Evolutionary conservation across 2,329 filamentous ascomycete genomes (phyloP).

Genomic region (Clonostachys byssicola): DNA sequence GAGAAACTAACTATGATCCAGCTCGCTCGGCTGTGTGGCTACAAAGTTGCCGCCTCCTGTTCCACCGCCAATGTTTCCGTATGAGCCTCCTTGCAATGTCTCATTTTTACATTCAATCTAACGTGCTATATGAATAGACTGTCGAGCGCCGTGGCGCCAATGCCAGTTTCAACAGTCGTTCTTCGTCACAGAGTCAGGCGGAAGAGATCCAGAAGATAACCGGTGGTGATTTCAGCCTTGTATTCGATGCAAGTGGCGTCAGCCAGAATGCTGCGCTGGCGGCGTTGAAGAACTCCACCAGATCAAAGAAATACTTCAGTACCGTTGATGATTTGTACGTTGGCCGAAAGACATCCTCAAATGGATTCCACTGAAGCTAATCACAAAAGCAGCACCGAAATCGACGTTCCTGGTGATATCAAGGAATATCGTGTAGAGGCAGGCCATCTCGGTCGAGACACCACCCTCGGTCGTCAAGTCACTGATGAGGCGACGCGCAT

Average conservation of each 20-base stretch:
- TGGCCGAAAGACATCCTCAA: background rate
- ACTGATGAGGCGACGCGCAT: slow-evolving; percentile 6
- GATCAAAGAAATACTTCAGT: slow-evolving; percentile 18
- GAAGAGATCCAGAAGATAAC: slow-evolving; percentile 21
- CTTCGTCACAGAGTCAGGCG: slow-evolving; percentile 19
- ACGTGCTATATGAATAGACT: slow-evolving; percentile 8
- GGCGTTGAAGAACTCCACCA: slow-evolving; percentile 17
- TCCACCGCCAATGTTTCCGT: slow-evolving; percentile 20
- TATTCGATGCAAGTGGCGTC: slow-evolving; percentile 24
- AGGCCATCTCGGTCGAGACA: slow-evolving; percentile 13
- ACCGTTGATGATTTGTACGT: slow-evolving; percentile 27
- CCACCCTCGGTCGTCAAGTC: slow-evolving; percentile 6
- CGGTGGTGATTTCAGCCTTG: slow-evolving; percentile 19
- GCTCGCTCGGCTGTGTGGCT: slow-evolving; percentile 25
- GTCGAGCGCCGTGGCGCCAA: slow-evolving; percentile 19
- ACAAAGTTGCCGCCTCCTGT: slow-evolving; percentile 27
- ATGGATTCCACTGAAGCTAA: background rate
- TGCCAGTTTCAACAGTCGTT: slow-evolving; percentile 22
- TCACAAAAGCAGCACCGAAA: slow-evolving; percentile 10
- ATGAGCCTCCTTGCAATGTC: background rate
- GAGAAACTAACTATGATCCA: slow-evolving; percentile 6
- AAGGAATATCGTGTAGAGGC: slow-evolving; percentile 15
- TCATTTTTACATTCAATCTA: background rate
- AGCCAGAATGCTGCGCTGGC: slow-evolving; percentile 19
- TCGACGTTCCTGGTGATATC: slow-evolving; percentile 11